Evolutionary conservation across 805 yeast species (phyloP).

Genomic region (Saccharomycopsis babjevae): DNA sequence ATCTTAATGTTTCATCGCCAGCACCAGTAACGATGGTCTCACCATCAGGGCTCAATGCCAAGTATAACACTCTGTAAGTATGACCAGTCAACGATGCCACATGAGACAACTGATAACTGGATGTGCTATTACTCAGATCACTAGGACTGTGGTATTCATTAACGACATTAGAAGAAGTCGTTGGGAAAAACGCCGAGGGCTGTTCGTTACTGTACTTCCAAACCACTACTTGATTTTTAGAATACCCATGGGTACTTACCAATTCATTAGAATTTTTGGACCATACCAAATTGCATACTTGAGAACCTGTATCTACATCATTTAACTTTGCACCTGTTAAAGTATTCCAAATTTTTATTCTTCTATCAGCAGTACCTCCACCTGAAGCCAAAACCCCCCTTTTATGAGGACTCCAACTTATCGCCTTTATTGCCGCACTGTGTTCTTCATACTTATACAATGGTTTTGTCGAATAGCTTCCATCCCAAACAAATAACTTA

Average conservation of each 20-base stretch:
- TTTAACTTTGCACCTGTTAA: slow-evolving; percentile 60
- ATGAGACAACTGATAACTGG: slow-evolving; percentile 49
- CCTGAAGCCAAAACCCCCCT: slow-evolving; percentile 90
- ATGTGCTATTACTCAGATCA: background rate
- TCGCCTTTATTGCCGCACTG: slow-evolving; percentile 91
- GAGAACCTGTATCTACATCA: slow-evolving; percentile 92
- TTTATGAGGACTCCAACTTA: slow-evolving; percentile 97
- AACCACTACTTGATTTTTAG: slow-evolving; percentile 78
- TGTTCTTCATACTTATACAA: slow-evolving; percentile 70
- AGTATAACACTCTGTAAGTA: slow-evolving; percentile 80
- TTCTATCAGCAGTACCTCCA: slow-evolving; percentile 92
- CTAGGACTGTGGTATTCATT: background rate
- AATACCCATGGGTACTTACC: slow-evolving; percentile 91
- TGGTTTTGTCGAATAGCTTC: slow-evolving; percentile 51
- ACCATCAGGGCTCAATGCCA: slow-evolving; percentile 91
- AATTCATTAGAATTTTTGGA: slow-evolving; percentile 84
- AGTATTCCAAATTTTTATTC: slow-evolving; percentile 88
- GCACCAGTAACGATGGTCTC: slow-evolving; percentile 97
- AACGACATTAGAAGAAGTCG: background rate
- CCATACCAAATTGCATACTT: slow-evolving; percentile 92
- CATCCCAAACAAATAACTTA: slow-evolving; percentile 80
- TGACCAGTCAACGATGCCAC: slow-evolving; percentile 92
- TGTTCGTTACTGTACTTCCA: slow-evolving; percentile 76
- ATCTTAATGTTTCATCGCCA: slow-evolving; percentile 91
- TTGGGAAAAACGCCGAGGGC: background rate